Percentiles rank a stretch among this genome's conserved stretches.
These are phyloP conservation scores for Puccinia horiana DNA, from an alignment of 1,284 basidiomycete genomes.

Conservation along the genomic window DNA sequence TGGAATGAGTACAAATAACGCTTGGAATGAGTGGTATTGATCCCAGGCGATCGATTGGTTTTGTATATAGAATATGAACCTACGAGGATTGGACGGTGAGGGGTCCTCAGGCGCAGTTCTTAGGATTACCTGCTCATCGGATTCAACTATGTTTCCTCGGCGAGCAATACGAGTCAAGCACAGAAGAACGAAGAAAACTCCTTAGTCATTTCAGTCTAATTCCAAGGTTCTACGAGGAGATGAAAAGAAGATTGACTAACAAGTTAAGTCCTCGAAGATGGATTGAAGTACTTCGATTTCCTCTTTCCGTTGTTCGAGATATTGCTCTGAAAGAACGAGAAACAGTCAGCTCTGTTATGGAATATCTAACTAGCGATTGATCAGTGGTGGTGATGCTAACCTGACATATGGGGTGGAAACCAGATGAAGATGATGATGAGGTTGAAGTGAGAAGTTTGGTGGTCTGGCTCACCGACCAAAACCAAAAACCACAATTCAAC, in stretches of 20 bases:
- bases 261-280: conserved; percentile 29
- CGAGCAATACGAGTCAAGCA: not conserved
- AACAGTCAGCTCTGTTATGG: not conserved
- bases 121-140: conserved; percentile 32
- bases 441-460: not conserved
- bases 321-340: not conserved
- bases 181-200: not conserved
- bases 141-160: conserved; percentile 2
- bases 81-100: conserved; percentile 34
- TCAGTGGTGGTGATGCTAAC: not conserved
- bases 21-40: not conserved
- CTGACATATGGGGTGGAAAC: conserved; percentile 20
- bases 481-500: too few relatives aligned
- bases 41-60: not conserved
- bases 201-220: not conserved
- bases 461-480: not conserved
- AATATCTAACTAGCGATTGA: not conserved
- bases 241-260: not conserved
- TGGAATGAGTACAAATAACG: not conserved
- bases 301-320: conserved; percentile 37
- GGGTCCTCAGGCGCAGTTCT: conserved; percentile 27
- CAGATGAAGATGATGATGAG: not conserved
- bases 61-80: not conserved
- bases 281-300: conserved; percentile 44
- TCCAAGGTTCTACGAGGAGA: not conserved